Conservation (phyloP, 345 rosid genomes). For the Draba incana region DNA sequence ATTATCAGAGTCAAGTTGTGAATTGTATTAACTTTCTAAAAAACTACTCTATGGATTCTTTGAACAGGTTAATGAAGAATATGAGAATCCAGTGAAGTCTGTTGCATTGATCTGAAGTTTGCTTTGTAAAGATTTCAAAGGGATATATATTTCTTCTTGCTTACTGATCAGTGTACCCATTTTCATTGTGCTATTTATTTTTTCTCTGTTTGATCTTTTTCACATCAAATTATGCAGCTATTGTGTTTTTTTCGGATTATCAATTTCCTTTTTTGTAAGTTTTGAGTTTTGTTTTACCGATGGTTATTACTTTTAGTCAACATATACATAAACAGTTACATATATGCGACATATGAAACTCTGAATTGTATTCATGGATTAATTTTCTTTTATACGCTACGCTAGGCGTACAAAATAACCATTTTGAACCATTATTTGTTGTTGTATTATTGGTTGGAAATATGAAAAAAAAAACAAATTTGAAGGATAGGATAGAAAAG, state of each 20-base stretch:
- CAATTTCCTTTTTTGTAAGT: background rate
- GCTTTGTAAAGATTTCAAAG: background rate
- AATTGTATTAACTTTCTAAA: too few relatives aligned
- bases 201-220: background rate
- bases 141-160: background rate
- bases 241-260: background rate
- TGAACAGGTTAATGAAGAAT: constrained; percentile 66
- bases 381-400: too few relatives aligned
- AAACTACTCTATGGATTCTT: background rate
- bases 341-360: background rate
- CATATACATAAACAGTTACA: background rate
- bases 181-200: constrained; percentile 6
- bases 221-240: background rate
- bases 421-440: too few relatives aligned
- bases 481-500: too few relatives aligned
- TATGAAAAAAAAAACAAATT: too few relatives aligned
- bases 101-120: constrained; percentile 16
- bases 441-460: too few relatives aligned
- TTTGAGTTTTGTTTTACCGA: background rate
- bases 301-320: background rate
- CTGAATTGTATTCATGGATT: too few relatives aligned
- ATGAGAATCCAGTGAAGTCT: constrained; percentile 51
- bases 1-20: background rate
- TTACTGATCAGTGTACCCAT: constrained; percentile 3
- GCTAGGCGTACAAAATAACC: too few relatives aligned